Evolutionary conservation across 2,329 filamentous ascomycete genomes (phyloP), one percentile per base, ranked within the genome.

Genomic region (Aspergillus viridinutans): DNA sequence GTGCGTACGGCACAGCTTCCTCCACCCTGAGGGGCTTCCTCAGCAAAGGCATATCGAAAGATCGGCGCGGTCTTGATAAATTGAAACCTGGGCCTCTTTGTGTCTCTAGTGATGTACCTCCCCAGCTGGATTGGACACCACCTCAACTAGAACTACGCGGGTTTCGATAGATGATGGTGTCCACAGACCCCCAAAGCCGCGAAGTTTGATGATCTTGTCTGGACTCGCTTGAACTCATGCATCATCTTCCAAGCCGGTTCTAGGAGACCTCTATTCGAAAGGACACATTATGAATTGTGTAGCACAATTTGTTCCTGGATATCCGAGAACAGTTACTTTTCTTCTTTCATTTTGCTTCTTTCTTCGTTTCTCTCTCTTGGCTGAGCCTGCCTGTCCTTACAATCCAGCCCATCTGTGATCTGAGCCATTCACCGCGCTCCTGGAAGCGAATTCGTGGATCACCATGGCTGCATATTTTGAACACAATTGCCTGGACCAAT

Each of bases 11-110:
- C 7, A 52, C 68, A 8, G 69, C 70, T 8, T 70, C 73, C 1
- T 76, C 74, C 6, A 69, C 73, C 1, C 59, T 76, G 7, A 60
- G 71, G 43, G 73, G 70, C 7, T 69, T 76, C 43, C 66, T 76
- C 12, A 67, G 61, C 17, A 64, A 64, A 32, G 64, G 65, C 40
- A 65, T 69, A 2, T 62, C 67, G 20, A 70, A 64, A 52, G 69
- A 72, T 23, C 67, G 66, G 52, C 65, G 62, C 17, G 65, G 62
- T 25, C 60, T 69, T 25, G 70, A 73, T 26, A 63, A 62, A 9
- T 61, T 67, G 53, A 69, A 64, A 21, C 57, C 68, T 25, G 56
- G 61, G 9, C 58, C 60, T n/a, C 64, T 72, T 4, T 74, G 64
- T 40, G 64, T 72, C 32, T 67, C 67, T 20, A 61, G 59, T 29